Base-by-base conservation (phyloP, 352 stramenopile species). In the Aphanomyces stellatus region DNA sequence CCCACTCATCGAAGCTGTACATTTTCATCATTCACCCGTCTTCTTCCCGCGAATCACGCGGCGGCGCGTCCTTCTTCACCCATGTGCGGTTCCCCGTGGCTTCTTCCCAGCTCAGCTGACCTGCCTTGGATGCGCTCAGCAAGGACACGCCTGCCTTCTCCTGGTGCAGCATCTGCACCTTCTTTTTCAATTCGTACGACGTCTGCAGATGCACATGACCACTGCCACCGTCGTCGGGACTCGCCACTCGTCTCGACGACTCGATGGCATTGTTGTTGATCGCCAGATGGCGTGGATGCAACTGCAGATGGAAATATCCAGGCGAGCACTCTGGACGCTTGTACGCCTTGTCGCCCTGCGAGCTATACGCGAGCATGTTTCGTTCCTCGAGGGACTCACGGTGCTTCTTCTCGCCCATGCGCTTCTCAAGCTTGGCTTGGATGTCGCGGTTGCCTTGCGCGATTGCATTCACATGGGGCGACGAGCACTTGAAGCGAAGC, bases 101-200 rank as follows among this genome's bases (percentile, higher is more conserved):
- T 17, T 65, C 59, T 55, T 65, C 59, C 59, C 59, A 65, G 35
- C 59, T 65, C 46, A 65, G 30, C 30, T 34, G 33, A 5, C 31
- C 59, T 4, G 31, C 59, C 27, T 65, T 65, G 1, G 59, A 65
- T 17, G 59, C 56, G 30, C 59, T 65, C 3, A 65, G 46, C 2
- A 57, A 22, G 15, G 27, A 27, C 13, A 65, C 59, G 46, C 59
- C 35, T 13, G 19, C 22, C 28, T 65, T 53, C 30, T 65, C 59
- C 10, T 51, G 15, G 30, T 42, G 41, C 11, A 49, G 59, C 35
- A 65, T 65, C 19, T 65, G 59, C 2, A 65, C 24, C 59, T 65
- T 65, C 59, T 65, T 65, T 33, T 65, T 65, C 15, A 30, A 37
- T 30, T 65, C 59, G 33, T 65, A 65, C 15, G 49, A 34, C 13